Conservation (phyloP, 192 early-diverging fungal genomes). For the Rhizophagus prolifer region DNA sequence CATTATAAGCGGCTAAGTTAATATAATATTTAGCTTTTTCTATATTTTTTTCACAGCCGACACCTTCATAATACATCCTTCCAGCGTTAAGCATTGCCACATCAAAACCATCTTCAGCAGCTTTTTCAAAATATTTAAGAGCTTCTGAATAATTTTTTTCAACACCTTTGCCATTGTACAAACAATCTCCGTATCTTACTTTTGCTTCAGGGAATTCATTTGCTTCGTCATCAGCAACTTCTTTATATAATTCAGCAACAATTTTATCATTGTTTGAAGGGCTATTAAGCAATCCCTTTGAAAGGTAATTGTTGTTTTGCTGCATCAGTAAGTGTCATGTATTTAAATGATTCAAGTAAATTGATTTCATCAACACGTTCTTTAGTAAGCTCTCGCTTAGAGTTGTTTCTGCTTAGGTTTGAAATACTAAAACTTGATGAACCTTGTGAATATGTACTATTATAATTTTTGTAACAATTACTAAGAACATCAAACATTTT, state of each 20-base stretch:
- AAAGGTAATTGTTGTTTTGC: not conserved
- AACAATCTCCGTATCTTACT: not conserved
- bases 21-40: not conserved
- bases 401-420: no score
- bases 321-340: not conserved
- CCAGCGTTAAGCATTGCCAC: not conserved
- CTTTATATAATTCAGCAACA: slow-evolving; percentile 1
- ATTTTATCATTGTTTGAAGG: not conserved
- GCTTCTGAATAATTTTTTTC: not conserved
- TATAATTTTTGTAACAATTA: not conserved
- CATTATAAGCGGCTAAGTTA: not conserved
- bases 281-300: not conserved
- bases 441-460: no score
- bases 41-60: not conserved
- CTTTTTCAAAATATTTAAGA: no score
- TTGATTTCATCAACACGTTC: no score
- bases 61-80: not conserved
- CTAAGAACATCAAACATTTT: not conserved
- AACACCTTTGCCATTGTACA: not conserved
- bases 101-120: no score
- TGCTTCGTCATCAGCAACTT: not conserved
- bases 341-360: not conserved
- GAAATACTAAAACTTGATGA: not conserved
- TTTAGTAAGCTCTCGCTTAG: no score
- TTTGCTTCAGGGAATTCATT: not conserved